Evolutionary conservation across 2,329 filamentous ascomycete genomes (phyloP), one percentile per base, ranked within the genome.

Genomic region (Diaporthe eres): DNA sequence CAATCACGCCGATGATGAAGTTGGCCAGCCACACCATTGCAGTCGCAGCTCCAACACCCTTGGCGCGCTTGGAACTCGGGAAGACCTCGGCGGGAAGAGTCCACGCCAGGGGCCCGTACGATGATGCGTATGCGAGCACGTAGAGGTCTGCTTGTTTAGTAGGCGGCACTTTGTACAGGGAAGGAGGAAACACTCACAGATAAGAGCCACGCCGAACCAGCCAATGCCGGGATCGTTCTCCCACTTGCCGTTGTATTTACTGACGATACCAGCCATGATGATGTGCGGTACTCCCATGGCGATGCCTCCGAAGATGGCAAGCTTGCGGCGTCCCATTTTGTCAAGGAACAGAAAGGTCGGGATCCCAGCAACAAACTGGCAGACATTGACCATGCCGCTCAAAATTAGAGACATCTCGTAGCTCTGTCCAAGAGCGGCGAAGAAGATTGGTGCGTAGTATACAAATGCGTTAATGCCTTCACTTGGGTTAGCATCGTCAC

Each of bases 1-100:
- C 90, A 22, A 89, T 87, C 28, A 90, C 85, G 10, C 89, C 89
- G 63, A 81, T 78, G 42, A 81, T 87, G 73, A 82, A 84, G 75
- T 82, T 83, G 6, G 78, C 79, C 8, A 86, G 73, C 85, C 85
- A 86, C 53, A 81, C 82, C 57, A 80, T 81, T 0, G 81, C 80
- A 0, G 82, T 84, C 0, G 82, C 79, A 3, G 81, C 78, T 0
- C 81, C 84, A 1, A 85, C 83, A 3, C 85, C 84, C 74, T 85
- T 85, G 0, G 83, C 81, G 4, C 84, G 79, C 12, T 77, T 81
- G 0, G 83, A 79, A n/a, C 76, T 83, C 0, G 83, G 80, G 71
- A 84, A 86, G 0, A 85, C 79, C 58, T 86, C 85, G 0, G 83
- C 77, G 0, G 84, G 83, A 0, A 86, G 77, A 1, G 81, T 80